Evolutionary conservation across 2,329 filamentous ascomycete species (phyloP).

Genomic region (Aureobasidium leucospermi): DNA sequence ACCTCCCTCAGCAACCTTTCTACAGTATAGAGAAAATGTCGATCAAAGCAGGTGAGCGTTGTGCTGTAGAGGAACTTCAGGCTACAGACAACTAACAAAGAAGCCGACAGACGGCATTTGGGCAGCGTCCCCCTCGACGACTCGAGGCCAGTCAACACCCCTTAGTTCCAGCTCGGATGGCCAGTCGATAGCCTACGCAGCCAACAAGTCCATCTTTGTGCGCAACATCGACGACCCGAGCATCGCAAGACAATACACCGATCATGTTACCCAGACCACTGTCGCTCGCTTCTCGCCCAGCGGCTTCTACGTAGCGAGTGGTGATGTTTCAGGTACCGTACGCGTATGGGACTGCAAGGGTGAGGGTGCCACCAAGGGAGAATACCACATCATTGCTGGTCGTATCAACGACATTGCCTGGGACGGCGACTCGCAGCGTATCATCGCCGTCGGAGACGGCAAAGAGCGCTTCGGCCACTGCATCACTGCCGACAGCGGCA

Average conservation of each 20-base stretch:
- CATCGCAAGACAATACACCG: conserved; percentile 80
- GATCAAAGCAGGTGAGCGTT: conserved; percentile 19
- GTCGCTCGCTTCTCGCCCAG: conserved; percentile 91
- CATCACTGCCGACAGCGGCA: conserved; percentile 91
- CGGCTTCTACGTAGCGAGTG: conserved; percentile 89
- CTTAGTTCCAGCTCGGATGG: conserved; percentile 84
- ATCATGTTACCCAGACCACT: conserved; percentile 81
- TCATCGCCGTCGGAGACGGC: conserved; percentile 93
- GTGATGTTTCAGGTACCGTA: conserved; percentile 76
- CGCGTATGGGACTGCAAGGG: conserved; percentile 86
- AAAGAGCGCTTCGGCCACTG: conserved; percentile 90
- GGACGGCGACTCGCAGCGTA: conserved; percentile 93
- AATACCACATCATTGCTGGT: conserved; percentile 90
- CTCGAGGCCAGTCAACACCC: conserved; percentile 78
- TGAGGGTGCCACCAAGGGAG: conserved; percentile 82
- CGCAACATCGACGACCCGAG: conserved; percentile 88
- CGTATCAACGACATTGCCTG: conserved; percentile 94
- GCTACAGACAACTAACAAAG: background rate
- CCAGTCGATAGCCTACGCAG: conserved; percentile 86
- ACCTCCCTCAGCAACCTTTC: background rate
- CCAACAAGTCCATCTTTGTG: conserved; percentile 93
- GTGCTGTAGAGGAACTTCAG: background rate
- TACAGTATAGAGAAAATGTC: conserved; percentile 18
- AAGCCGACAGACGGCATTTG: conserved; percentile 58
- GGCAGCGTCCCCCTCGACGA: conserved; percentile 76